These are phyloP conservation scores for Paramecium caudatum DNA, from an alignment of 73 alveolate genomes.

Conservation along the genomic window DNA sequence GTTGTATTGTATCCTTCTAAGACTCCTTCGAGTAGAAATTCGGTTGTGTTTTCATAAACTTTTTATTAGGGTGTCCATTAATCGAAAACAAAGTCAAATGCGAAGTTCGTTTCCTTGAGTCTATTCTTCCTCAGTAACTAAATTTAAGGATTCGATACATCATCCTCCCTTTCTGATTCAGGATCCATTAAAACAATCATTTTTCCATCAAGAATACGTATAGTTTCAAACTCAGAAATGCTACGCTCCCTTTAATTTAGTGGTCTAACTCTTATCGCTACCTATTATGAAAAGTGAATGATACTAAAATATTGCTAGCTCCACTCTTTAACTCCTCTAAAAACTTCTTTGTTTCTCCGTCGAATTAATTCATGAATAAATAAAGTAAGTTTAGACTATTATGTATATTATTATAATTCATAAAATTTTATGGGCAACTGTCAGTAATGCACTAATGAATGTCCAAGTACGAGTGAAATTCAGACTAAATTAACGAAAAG, in stretches of 20 bases:
- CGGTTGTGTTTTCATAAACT: conserved; percentile 93
- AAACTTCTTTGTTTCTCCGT: conserved; percentile 59
- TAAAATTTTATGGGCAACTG: conserved; percentile 28
- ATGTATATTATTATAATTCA: too few relatives aligned
- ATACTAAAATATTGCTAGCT: conserved; percentile 65
- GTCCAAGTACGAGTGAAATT: neutral
- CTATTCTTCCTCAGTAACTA: conserved; percentile 92
- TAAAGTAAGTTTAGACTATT: too few relatives aligned
- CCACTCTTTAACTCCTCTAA: conserved; percentile 73
- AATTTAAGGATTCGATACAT: conserved; percentile 66
- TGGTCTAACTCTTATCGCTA: conserved; percentile 76
- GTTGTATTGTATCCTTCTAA: conserved; percentile 98
- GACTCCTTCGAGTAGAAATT: conserved; percentile 95
- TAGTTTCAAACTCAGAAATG: conserved; percentile 70
- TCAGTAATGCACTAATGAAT: neutral
- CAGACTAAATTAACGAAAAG: neutral
- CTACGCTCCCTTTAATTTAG: conserved; percentile 66
- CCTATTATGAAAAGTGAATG: neutral
- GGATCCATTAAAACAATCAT: conserved; percentile 80
- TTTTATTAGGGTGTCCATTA: conserved; percentile 87
- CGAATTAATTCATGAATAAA: conserved; percentile 56
- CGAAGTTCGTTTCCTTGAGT: conserved; percentile 94
- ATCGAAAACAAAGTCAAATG: conserved; percentile 98
- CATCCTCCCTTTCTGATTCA: conserved; percentile 68
- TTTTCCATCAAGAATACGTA: conserved; percentile 75